Percentiles rank a stretch among this genome's conserved stretches.
Evolutionary conservation across 2,329 filamentous ascomycete genomes (phyloP).

Genomic region (Fusarium ramigenum): DNA sequence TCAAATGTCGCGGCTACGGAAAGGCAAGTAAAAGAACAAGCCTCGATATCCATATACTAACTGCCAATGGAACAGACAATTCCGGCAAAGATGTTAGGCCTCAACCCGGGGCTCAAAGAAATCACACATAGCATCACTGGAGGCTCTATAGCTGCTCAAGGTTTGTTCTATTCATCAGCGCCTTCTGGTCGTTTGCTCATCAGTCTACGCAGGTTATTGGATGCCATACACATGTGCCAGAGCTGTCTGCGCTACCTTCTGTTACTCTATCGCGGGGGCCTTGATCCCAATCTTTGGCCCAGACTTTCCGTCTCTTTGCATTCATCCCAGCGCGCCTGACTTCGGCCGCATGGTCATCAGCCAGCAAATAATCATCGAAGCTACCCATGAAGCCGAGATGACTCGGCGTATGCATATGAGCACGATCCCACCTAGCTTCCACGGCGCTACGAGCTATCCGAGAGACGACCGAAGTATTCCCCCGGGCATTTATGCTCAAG

Average conservation of each 20-base stretch:
- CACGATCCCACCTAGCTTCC: conserved; percentile 5
- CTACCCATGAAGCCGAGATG: conserved; percentile 58
- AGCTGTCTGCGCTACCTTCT: conserved; percentile 90
- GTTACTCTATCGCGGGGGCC: conserved; percentile 82
- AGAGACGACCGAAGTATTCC: conserved; percentile 23
- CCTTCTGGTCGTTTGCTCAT: conserved; percentile 13
- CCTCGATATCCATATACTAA: conserved; percentile 13
- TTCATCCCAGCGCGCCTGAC: conserved; percentile 68
- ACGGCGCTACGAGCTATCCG: conserved; percentile 32
- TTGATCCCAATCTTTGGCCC: conserved; percentile 91
- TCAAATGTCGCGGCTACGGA: conserved; percentile 86
- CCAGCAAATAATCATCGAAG: conserved; percentile 61
- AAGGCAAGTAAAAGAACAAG: conserved; percentile 69
- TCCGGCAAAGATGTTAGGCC: conserved; percentile 81
- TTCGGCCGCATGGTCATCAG: conserved; percentile 76
- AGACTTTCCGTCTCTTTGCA: conserved; percentile 78
- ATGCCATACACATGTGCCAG: conserved; percentile 89
- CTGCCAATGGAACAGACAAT: conserved; percentile 71
- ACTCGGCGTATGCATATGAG: conserved; percentile 32
- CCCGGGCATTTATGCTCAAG: conserved; percentile 14
- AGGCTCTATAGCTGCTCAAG: conserved; percentile 89
- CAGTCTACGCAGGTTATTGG: conserved; percentile 82
- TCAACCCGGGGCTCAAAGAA: conserved; percentile 85
- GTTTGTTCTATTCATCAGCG: conserved; percentile 54
- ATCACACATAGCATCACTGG: conserved; percentile 96